Base-by-base conservation (phyloP, 495 filamentous ascomycete genomes). In the Aspergillus olivimuriae region DNA sequence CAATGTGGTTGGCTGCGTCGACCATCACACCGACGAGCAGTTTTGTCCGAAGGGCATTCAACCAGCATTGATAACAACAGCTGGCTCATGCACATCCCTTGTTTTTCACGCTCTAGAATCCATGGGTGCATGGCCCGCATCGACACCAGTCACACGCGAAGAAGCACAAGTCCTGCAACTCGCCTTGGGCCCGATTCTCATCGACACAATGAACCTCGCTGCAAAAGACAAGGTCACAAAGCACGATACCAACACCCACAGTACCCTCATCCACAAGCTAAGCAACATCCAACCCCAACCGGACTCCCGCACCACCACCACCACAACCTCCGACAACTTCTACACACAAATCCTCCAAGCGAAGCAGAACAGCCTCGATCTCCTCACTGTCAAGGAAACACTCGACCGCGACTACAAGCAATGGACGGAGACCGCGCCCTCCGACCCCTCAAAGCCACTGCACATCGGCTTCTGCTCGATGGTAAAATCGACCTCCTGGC, bases 401-500 rank as follows among this genome's bases (percentile, higher is more conserved):
- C 59, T 96, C 36, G 74, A 82, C 44, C 90, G 94, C 50, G 92
- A 98, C 62, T 98, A 92, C 63, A 98, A 98, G 65, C 76, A 84
- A 44, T 98, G 90, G 89, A 65, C 55, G 4, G 89, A 87, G 53
- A 54, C 40, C 0, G 43, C 57, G 2, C 36, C 49, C 12, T 51
- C 44, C 15, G 49, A 44, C 1, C 55, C 43, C 4, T 46, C 55
- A 15, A 10, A n/a, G 0, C 62, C 46, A 1, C 38, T 77, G 21
- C 74, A 66, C 15, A 61, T 98, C 7, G 92, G 92, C 1, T 84
- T 95, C 35, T 84, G 82, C 35, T 79, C 79, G 9, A 72, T 86
- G 4, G 80, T 90, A 20, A 83, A 82, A 51, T 71, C 80, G 1
- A 65, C 96, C 7, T 58, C 62, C 0, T 87, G 77, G 61, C 57